Evolutionary conservation across 164 flowering plant species (phyloP).

Genomic region (Vitis vinifera): ASM3070453v1 NC_081811.1:2961001-2961500

Average conservation of each 20-base stretch:
- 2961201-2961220: constrained; percentile 22
- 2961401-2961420: constrained; percentile 19
- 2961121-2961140: constrained; percentile 37
- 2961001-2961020: constrained; percentile 37
- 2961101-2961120: constrained; percentile 42
- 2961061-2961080: constrained; percentile 41
- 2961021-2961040: constrained; percentile 30
- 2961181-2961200: constrained; percentile 15
- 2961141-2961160: constrained; percentile 25
- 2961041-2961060: constrained; percentile 23
- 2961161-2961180: constrained; percentile 16
- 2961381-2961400: constrained; percentile 14
- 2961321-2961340: constrained; percentile 9
- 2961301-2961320: constrained; percentile 15
- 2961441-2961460: constrained; percentile 21
- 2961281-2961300: constrained; percentile 32
- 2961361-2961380: constrained; percentile 22
- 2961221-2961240: constrained; percentile 4
- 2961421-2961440: constrained; percentile 16
- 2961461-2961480: constrained; percentile 18
- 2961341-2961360: constrained; percentile 17
- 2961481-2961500: constrained; percentile 8
- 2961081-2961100: constrained; percentile 51
- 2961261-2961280: constrained; percentile 29
- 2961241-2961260: constrained; percentile 3